These are phyloP conservation scores for Paspalum vaginatum DNA, from an alignment of 176 grass and related monocot genomes.

Conservation along the genomic window DNA sequence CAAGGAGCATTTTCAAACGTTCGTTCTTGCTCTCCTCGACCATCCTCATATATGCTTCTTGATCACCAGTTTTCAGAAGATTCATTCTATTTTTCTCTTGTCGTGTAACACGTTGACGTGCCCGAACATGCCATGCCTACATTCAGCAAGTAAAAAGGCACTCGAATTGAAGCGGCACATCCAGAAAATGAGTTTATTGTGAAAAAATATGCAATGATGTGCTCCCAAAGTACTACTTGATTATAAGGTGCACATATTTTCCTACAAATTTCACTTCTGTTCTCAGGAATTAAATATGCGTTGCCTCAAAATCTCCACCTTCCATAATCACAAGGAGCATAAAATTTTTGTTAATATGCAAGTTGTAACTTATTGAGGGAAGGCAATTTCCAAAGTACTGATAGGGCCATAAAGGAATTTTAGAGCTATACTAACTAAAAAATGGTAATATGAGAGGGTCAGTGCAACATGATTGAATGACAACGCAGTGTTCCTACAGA, in stretches of 20 bases:
- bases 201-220: conserved; percentile 13
- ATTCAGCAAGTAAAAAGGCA: conserved; percentile 37
- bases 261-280: conserved; percentile 8
- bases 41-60: conserved; percentile 98
- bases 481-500: too few species aligned
- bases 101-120: conserved; percentile 83
- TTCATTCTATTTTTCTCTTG: conserved; percentile 84
- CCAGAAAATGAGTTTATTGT: conserved; percentile 8
- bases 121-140: conserved; percentile 94
- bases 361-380: too few species aligned
- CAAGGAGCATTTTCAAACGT: conserved; percentile 92
- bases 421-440: too few species aligned
- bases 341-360: conserved; percentile 2
- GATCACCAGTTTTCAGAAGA: conserved; percentile 89
- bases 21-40: conserved; percentile 99
- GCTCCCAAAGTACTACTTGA: conserved; percentile 13
- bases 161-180: conserved; percentile 6
- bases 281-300: not conserved
- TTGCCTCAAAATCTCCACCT: conserved; percentile 2
- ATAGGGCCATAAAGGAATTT: too few species aligned
- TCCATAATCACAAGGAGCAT: conserved; percentile 15
- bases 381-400: too few species aligned
- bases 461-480: too few species aligned
- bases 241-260: conserved; percentile 8
- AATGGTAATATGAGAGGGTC: too few species aligned